Evolutionary conservation across 495 filamentous ascomycete species (phyloP).

Genomic region (Cryomyces minteri): DNA sequence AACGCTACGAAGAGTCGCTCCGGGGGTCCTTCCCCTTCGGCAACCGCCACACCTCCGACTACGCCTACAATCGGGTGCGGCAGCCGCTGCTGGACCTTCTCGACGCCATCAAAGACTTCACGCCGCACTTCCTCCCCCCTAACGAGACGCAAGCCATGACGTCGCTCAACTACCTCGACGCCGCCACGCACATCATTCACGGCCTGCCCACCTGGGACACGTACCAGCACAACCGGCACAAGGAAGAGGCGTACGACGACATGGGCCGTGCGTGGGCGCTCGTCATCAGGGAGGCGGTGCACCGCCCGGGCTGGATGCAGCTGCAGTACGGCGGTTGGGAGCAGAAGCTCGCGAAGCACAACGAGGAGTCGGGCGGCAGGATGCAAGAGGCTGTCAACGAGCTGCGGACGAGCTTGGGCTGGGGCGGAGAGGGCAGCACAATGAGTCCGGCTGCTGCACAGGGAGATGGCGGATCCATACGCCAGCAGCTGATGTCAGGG

Average conservation of each 20-base stretch:
- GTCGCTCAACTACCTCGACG: slow-evolving; percentile 73
- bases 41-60: slow-evolving; percentile 65
- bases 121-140: slow-evolving; percentile 85
- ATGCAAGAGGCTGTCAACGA: slow-evolving; percentile 65
- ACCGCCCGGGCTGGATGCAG: slow-evolving; percentile 65
- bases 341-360: slow-evolving; percentile 70
- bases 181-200: slow-evolving; percentile 78
- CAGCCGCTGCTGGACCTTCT: slow-evolving; percentile 63
- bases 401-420: slow-evolving; percentile 44
- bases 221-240: slow-evolving; percentile 72
- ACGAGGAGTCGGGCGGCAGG: slow-evolving; percentile 67
- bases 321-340: slow-evolving; percentile 92
- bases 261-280: slow-evolving; percentile 84
- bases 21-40: slow-evolving; percentile 77
- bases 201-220: slow-evolving; percentile 73
- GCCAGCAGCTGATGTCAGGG: neutral
- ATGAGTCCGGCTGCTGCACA: no score
- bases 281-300: slow-evolving; percentile 80
- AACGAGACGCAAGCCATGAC: slow-evolving; percentile 62
- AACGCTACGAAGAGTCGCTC: slow-evolving; percentile 60
- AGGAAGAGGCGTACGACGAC: slow-evolving; percentile 89
- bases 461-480: neutral
- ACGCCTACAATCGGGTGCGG: slow-evolving; percentile 83
- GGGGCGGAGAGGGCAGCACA: slow-evolving; percentile 20
- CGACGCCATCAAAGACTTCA: slow-evolving; percentile 83